phyloP scores from a whole-genome alignment of 2,329 filamentous ascomycete species.

The Pezicula neosporulosa region DNA sequence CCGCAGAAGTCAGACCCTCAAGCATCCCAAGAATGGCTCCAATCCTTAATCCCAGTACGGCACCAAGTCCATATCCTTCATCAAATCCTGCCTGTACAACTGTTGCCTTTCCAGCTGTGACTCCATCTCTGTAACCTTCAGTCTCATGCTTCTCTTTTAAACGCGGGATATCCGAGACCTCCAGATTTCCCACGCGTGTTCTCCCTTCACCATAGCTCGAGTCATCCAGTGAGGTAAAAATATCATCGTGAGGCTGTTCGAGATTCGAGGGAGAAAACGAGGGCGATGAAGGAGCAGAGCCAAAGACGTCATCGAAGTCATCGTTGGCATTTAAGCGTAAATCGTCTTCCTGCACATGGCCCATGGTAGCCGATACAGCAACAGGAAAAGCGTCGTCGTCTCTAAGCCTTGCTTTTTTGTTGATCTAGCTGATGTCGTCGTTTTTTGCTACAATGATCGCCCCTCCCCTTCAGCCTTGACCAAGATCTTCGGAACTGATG shows the following conservation, averaged over 20 bases:
- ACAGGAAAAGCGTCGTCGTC: constrained; percentile 14
- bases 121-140: constrained; percentile 86
- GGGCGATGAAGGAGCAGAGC: constrained; percentile 26
- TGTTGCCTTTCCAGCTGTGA: constrained; percentile 69
- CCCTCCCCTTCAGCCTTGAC: neutral
- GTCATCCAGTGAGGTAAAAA: neutral
- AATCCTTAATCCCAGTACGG: constrained; percentile 69
- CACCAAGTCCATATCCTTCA: constrained; percentile 82
- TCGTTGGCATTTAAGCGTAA: constrained; percentile 13
- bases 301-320: constrained; percentile 29
- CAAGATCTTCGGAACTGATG: no score
- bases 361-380: neutral
- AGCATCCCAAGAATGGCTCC: constrained; percentile 75
- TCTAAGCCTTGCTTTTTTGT: constrained; percentile 9
- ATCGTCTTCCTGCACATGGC: neutral
- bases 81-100: constrained; percentile 89
- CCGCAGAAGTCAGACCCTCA: constrained; percentile 62
- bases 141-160: constrained; percentile 43
- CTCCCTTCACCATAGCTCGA: neutral
- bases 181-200: constrained; percentile 11
- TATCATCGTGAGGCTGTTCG: neutral
- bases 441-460: neutral
- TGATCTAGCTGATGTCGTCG: neutral
- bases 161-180: constrained; percentile 26
- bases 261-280: neutral